Base-by-base conservation (phyloP, 208 protist species). In the Eutreptiella sp. region DNA sequence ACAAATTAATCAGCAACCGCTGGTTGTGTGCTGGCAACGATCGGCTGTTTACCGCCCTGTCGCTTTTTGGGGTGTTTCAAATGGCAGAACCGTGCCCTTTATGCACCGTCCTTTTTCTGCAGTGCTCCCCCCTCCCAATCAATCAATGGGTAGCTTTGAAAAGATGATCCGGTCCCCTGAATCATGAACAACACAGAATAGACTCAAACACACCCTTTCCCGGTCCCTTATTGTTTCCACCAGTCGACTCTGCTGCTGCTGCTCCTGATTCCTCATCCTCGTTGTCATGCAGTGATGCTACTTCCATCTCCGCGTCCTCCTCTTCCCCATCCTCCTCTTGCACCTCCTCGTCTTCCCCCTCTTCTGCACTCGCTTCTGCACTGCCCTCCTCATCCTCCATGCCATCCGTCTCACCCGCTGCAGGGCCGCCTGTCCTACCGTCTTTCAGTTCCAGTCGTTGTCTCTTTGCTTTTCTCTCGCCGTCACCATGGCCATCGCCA, bases 281-380 rank as follows among this genome's bases (percentile, higher is more conserved):
- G 9, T 5, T 5, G 9, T 21, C 53, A 52, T 57, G 23, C 5
- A 9, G 16, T 14, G 48, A 38, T 11, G 14, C 48, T 38, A 60
- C 55, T 35, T 66, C 63, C 27, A 11, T 41, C 16, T 47, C 73
- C 7, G 53, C 48, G 9, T 54, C 31, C 16, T 46, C 42, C 26
- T 23, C 53, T 11, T 59, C 14, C 47, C 42, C 53, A 21, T 73
- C 69, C 24, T 46, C 61, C 46, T 63, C 63, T 33, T 63, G 67
- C 50, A 76, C 61, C 39, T 87, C 83, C 0, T 83, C 39, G 14
- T 74, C 75, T 63, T 45, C 46, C 38, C 41, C 23, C 4, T 69
- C 47, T 31, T 38, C 63, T 16, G 74, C 36, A 27, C 63, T 47
- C 35, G 60, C 38, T 28, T 76, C 65, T 50, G 55, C 38, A 64